Evolutionary conservation across 2,329 filamentous ascomycete species (phyloP), one percentile per base, ranked within the genome.

Genomic region (Monosporascus cannonballus): DNA sequence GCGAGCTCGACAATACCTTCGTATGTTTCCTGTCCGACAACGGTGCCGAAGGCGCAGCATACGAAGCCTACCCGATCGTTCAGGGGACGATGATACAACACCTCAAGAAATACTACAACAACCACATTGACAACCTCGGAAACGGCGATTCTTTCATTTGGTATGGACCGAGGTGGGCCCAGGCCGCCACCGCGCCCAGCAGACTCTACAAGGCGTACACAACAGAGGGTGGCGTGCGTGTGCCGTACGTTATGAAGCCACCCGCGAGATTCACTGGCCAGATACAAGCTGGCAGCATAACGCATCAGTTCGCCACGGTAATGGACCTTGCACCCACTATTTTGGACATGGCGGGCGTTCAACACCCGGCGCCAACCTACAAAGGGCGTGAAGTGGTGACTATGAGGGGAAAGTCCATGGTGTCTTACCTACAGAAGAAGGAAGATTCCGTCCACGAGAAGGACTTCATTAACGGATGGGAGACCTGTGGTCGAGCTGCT

Each of bases 11-110:
- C 56, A 84, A 85, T 63, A 86, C 83, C 2, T 80, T 85, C 55
- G 73, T 86, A 49, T 75, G 78, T 61, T 85, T 86, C 72, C 78
- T 85, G 70, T 80, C 75, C 1, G 81, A 85, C 66, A 85, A 85
- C 55, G 81, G 81, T 2, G 81, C 81, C 11, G 81, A 84, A 58
- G 81, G 81, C 11, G 78, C 77, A 17, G 74, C 74, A 1, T 80
- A 81, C 56, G 80, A 85, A 59, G 78, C 81, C 4, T 76, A 78
- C 50, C 81, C 81, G 0, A 78, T 83, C 51, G 74, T 83, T 4
- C 76, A 76, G 47, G 73, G 72, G 24, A 77, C 81, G 56, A 75
- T 81, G 60, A 71, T 76, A 3, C 53, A 59, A 30, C 77, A 80
- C 58, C 64, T 82, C 27, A 68, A 78, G 56, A 79, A 78, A 59